Evolutionary conservation across 2,329 filamentous ascomycete genomes (phyloP).

Genomic region (Dothistroma pini): DNA sequence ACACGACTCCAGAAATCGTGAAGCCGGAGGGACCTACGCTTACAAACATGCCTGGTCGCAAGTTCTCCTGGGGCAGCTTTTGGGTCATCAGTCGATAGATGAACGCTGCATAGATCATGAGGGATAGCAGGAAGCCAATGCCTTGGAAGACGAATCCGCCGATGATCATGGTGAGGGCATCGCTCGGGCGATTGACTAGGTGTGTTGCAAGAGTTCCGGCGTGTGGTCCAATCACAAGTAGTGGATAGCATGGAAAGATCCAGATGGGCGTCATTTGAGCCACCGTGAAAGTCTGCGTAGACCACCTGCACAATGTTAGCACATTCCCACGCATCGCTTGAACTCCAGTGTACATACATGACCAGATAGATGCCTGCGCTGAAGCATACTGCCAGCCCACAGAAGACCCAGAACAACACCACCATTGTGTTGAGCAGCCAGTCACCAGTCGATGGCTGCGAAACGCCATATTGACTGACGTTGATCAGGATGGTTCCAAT

Average conservation of each 20-base stretch:
- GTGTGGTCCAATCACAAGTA: conserved; percentile 72
- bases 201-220: conserved; percentile 57
- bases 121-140: conserved; percentile 60
- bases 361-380: conserved; percentile 71
- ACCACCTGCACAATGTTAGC: conserved; percentile 49
- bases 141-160: conserved; percentile 60
- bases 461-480: conserved; percentile 67
- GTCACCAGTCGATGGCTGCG: conserved; percentile 46
- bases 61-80: conserved; percentile 71
- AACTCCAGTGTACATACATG: conserved; percentile 53
- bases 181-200: conserved; percentile 35
- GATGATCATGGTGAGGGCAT: conserved; percentile 54
- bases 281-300: conserved; percentile 65
- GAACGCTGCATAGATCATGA: conserved; percentile 82
- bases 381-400: conserved; percentile 61
- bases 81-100: conserved; percentile 86
- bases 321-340: neutral
- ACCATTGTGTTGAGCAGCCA: conserved; percentile 58
- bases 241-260: conserved; percentile 82
- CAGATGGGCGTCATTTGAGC: conserved; percentile 83
- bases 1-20: conserved; percentile 59
- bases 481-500: conserved; percentile 63
- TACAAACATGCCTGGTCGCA: conserved; percentile 82
- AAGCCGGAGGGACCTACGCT: conserved; percentile 73
- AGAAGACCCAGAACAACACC: conserved; percentile 72